Evolutionary conservation across 129 eudicot species (phyloP).

Genomic region (Erigeron canadensis): DNA sequence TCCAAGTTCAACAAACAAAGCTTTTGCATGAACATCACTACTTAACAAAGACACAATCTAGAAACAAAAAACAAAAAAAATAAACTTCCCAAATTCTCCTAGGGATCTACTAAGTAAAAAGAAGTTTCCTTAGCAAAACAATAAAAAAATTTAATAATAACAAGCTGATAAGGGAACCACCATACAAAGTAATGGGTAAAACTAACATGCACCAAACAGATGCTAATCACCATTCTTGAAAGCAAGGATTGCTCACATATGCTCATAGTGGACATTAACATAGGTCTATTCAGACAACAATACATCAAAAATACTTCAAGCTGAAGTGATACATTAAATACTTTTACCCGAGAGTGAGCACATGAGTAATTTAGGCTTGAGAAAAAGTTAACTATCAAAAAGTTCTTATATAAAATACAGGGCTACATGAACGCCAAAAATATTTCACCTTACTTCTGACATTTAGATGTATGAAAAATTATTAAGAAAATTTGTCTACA

Average conservation of each 20-base stretch:
- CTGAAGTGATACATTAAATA: background rate
- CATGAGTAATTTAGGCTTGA: background rate
- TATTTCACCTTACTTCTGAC: background rate
- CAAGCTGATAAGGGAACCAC: background rate
- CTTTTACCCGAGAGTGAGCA: background rate
- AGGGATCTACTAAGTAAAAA: background rate
- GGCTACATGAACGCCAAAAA: background rate
- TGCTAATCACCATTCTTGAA: conserved; percentile 13
- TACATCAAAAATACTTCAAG: background rate
- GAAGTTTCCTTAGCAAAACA: background rate
- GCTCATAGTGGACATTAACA: conserved; percentile 16
- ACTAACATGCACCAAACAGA: background rate
- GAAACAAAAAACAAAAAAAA: no score
- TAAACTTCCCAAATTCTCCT: background rate
- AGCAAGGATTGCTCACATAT: background rate
- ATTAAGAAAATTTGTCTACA: no score
- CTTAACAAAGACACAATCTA: no score
- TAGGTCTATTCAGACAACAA: background rate
- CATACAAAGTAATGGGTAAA: background rate
- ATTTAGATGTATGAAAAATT: no score
- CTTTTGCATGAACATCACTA: no score
- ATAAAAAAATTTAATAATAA: background rate
- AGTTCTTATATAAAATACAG: background rate
- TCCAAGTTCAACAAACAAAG: no score
- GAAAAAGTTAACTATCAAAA: no score